phyloP scores from a whole-genome alignment of 805 yeast genomes.

The Zygoascus biomembranicola region DNA sequence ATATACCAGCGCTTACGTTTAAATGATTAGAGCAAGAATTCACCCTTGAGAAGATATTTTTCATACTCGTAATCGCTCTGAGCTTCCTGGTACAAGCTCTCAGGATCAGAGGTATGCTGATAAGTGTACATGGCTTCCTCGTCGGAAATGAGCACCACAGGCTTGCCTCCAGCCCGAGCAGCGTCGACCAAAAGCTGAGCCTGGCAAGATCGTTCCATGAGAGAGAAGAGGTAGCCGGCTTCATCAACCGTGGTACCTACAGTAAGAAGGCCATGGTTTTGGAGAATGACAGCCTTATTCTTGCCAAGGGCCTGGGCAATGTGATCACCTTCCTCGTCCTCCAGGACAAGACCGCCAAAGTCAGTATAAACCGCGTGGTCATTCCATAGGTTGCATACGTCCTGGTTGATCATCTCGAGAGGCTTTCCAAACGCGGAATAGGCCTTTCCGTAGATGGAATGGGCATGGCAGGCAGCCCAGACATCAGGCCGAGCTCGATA shows the following conservation, averaged over 20 bases:
- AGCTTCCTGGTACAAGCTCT: slow-evolving; percentile 61
- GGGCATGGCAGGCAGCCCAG: slow-evolving; percentile 66
- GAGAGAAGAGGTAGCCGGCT: slow-evolving; percentile 57
- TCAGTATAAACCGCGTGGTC: slow-evolving; percentile 55
- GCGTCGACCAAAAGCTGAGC: slow-evolving; percentile 60
- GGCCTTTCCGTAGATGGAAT: slow-evolving; percentile 56
- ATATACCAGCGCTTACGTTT: too few relatives aligned
- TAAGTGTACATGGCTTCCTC: slow-evolving; percentile 63
- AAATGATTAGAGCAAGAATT: slow-evolving; percentile 1
- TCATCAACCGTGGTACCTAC: slow-evolving; percentile 66
- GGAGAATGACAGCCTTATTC: slow-evolving; percentile 51
- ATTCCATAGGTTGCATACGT: slow-evolving; percentile 59
- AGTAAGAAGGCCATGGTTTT: slow-evolving; percentile 67
- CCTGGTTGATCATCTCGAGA: slow-evolving; percentile 75
- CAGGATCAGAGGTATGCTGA: slow-evolving; percentile 54
- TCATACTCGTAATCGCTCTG: slow-evolving; percentile 60
- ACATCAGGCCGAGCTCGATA: slow-evolving; percentile 65
- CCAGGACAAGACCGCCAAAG: slow-evolving; percentile 76
- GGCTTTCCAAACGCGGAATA: slow-evolving; percentile 57
- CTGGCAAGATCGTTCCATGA: slow-evolving; percentile 58
- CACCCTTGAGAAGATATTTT: slow-evolving; percentile 17
- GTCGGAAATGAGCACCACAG: slow-evolving; percentile 41
- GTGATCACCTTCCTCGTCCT: slow-evolving; percentile 51
- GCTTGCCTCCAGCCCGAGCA: slow-evolving; percentile 36
- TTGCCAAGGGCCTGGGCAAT: slow-evolving; percentile 56